A percentile compares a stretch with the other conserved stretches of the same genome.
These are phyloP conservation scores for Coemansia sp. DNA, from an alignment of 192 early-diverging fungal genomes.

Conservation along the genomic window DNA sequence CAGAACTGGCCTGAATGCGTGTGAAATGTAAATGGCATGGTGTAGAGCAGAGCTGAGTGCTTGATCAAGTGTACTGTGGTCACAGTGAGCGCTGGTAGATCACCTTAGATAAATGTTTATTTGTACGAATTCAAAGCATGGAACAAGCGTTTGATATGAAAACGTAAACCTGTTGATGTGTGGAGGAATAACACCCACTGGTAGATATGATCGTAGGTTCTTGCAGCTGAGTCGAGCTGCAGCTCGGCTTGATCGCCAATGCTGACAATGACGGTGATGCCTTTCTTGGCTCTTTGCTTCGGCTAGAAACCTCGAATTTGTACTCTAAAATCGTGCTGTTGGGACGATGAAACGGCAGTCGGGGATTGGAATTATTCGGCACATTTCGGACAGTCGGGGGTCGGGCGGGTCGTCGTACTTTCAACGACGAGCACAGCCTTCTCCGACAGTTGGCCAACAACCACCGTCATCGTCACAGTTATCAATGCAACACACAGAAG, in stretches of 20 bases:
- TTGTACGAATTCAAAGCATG: too few relatives aligned
- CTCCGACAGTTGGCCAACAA: constrained; percentile 6
- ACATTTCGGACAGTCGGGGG: constrained; percentile 25
- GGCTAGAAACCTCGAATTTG: neutral
- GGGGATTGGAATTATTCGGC: constrained; percentile 46
- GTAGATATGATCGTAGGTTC: too few relatives aligned
- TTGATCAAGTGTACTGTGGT: too few relatives aligned
- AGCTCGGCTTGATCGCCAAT: neutral
- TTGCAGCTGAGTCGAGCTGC: neutral
- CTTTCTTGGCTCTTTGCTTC: neutral
- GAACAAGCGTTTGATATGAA: too few relatives aligned
- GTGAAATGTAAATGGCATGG: constrained; percentile 83
- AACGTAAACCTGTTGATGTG: too few relatives aligned
- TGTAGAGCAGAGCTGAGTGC: neutral
- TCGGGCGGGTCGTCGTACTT: constrained; percentile 46
- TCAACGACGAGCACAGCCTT: constrained; percentile 48
- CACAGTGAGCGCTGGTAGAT: too few relatives aligned
- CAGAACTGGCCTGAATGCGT: constrained; percentile 97
- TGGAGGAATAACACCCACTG: too few relatives aligned
- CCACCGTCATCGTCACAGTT: constrained; percentile 1
- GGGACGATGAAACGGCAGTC: constrained; percentile 47
- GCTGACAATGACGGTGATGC: neutral
- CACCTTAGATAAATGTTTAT: too few relatives aligned
- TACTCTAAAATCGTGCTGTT: neutral
- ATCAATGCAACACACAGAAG: neutral